phyloP scores from a whole-genome alignment of 768 basidiomycete species.

The Leccinum rimulosum region DNA sequence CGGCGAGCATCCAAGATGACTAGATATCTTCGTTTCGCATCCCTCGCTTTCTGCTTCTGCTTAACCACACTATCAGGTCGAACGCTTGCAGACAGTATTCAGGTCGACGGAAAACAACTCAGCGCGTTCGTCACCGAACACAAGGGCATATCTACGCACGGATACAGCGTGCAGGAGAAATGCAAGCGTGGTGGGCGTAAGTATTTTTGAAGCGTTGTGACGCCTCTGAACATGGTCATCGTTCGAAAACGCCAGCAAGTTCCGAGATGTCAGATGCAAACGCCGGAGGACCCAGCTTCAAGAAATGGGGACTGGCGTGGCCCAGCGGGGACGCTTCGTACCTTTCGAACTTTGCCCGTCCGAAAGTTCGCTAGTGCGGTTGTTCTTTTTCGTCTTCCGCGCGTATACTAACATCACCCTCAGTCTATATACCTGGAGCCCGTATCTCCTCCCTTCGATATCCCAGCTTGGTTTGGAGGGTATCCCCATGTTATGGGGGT shows the following conservation, averaged over 20 bases:
- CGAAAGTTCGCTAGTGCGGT: conserved; percentile 44
- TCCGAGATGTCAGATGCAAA: background rate
- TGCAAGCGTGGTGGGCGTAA: conserved; percentile 17
- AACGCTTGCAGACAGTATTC: conserved; percentile 3
- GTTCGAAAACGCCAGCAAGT: background rate
- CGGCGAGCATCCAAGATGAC: conserved; percentile 10
- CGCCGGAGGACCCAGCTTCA: conserved; percentile 1
- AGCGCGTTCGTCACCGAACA: background rate
- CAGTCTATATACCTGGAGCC: conserved; percentile 70
- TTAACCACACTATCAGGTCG: conserved; percentile 1
- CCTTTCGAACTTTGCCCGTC: conserved; percentile 49
- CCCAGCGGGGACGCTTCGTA: conserved; percentile 50
- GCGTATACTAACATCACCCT: background rate
- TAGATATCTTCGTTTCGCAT: conserved; percentile 2
- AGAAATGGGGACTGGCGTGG: conserved; percentile 71
- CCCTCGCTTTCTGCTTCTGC: conserved; percentile 13
- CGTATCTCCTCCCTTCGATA: conserved; percentile 42
- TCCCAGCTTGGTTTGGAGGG: conserved; percentile 48
- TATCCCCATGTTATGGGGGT: conserved; percentile 75
- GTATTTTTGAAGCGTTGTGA: conserved; percentile 18
- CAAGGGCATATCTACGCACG: background rate
- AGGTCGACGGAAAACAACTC: conserved; percentile 2
- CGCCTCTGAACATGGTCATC: conserved; percentile 8
- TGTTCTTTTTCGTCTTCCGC: background rate
- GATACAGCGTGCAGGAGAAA: conserved; percentile 8